Evolutionary conservation across 768 basidiomycete species (phyloP).

Genomic region (Pisolithus microcarpus): DNA sequence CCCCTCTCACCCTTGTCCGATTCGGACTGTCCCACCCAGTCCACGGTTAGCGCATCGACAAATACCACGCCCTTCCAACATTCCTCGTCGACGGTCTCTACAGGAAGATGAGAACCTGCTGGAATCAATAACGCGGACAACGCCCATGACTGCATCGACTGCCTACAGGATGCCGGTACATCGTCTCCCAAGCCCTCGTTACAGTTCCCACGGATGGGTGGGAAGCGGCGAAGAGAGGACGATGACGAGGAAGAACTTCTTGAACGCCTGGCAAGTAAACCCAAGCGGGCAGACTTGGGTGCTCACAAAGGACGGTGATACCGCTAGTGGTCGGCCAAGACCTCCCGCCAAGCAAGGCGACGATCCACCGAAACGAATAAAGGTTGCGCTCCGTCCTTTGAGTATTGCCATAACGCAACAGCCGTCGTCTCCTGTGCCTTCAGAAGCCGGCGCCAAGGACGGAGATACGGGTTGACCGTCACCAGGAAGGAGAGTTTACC

Average conservation of each 20-base stretch:
- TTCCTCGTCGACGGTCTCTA: constrained; percentile 36
- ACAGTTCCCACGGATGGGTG: constrained; percentile 47
- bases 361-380: constrained; percentile 61
- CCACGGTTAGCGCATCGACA: constrained; percentile 35
- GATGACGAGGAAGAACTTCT: constrained; percentile 67
- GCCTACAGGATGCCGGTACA: constrained; percentile 21
- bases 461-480: constrained; percentile 58
- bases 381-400: constrained; percentile 55
- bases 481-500: neutral
- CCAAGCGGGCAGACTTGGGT: constrained; percentile 49
- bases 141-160: constrained; percentile 34
- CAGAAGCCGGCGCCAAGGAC: constrained; percentile 64
- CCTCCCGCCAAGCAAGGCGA: constrained; percentile 26
- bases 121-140: constrained; percentile 43
- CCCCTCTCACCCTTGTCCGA: constrained; percentile 26
- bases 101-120: constrained; percentile 51
- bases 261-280: constrained; percentile 51
- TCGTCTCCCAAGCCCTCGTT: constrained; percentile 27
- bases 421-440: constrained; percentile 38
- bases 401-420: constrained; percentile 22
- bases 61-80: constrained; percentile 31
- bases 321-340: constrained; percentile 13
- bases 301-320: constrained; percentile 35
- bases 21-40: constrained; percentile 30
- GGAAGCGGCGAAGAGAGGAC: constrained; percentile 65